phyloP scores from a whole-genome alignment of 345 rosid species.

The Populus alba region DNA sequence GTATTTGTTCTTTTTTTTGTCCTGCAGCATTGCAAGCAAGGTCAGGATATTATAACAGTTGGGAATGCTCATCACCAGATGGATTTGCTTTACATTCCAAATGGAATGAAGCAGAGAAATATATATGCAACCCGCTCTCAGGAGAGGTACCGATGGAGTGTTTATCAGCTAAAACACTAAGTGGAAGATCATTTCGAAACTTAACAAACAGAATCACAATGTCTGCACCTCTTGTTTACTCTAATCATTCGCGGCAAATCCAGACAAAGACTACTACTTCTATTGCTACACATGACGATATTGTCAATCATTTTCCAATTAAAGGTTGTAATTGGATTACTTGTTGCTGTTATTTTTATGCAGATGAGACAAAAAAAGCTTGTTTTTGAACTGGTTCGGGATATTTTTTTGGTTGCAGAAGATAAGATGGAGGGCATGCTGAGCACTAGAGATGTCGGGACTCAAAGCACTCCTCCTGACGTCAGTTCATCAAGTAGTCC shows the following conservation, averaged over 20 bases:
- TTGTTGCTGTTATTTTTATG: background rate
- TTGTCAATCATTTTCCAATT: constrained; percentile 27
- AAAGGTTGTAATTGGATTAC: constrained; percentile 26
- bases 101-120: constrained; percentile 97
- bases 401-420: constrained; percentile 30
- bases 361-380: no score
- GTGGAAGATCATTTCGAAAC: constrained; percentile 68
- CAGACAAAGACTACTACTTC: constrained; percentile 32
- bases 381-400: background rate
- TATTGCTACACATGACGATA: constrained; percentile 24
- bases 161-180: constrained; percentile 75
- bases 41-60: constrained; percentile 37
- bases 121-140: constrained; percentile 94
- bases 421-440: constrained; percentile 44
- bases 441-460: constrained; percentile 75
- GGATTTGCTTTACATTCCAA: constrained; percentile 84
- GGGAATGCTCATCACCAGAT: constrained; percentile 72
- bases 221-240: constrained; percentile 82
- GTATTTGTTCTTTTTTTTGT: background rate
- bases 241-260: constrained; percentile 33
- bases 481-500: constrained; percentile 49
- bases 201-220: constrained; percentile 43
- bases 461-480: constrained; percentile 67
- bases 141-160: constrained; percentile 98
- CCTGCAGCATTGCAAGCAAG: constrained; percentile 81